These are phyloP conservation scores for Trichoderma guizhouense DNA, from an alignment of 2,329 filamentous ascomycete genomes.

Conservation along the genomic window DNA sequence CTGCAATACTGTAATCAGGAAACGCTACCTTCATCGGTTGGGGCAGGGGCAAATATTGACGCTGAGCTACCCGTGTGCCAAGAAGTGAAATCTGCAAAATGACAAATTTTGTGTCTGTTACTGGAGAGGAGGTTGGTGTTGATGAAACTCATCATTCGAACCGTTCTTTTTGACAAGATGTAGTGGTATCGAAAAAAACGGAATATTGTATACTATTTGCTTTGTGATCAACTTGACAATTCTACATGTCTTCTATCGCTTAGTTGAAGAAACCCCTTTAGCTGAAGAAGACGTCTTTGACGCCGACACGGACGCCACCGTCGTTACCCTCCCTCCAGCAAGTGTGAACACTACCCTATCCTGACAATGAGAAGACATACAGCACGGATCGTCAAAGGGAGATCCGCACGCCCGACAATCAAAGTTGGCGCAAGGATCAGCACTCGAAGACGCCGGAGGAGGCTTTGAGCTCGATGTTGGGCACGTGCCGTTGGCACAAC, in stretches of 20 bases:
- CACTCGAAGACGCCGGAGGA: background rate
- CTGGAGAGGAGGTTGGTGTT: background rate
- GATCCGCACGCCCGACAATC: background rate
- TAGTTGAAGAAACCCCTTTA: background rate
- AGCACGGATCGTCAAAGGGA: background rate
- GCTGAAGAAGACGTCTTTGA: background rate
- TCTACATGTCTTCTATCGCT: background rate
- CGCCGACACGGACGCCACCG: background rate
- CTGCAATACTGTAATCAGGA: background rate
- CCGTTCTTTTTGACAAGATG: background rate
- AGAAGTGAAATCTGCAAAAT: background rate
- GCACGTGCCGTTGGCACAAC: background rate
- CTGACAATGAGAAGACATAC: background rate
- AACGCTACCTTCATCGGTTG: background rate
- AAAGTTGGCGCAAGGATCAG: background rate
- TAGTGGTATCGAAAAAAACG: background rate
- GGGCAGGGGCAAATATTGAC: background rate
- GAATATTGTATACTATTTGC: background rate
- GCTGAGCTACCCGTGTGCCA: background rate
- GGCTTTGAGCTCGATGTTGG: background rate
- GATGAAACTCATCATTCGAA: background rate
- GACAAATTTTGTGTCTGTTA: background rate
- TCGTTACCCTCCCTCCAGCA: background rate
- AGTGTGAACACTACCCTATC: background rate
- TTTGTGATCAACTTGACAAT: background rate